A percentile compares a stretch with the other conserved stretches of the same genome.
Evolutionary conservation across 2,329 filamentous ascomycete genomes (phyloP).

Genomic region (Monilinia laxa): DNA sequence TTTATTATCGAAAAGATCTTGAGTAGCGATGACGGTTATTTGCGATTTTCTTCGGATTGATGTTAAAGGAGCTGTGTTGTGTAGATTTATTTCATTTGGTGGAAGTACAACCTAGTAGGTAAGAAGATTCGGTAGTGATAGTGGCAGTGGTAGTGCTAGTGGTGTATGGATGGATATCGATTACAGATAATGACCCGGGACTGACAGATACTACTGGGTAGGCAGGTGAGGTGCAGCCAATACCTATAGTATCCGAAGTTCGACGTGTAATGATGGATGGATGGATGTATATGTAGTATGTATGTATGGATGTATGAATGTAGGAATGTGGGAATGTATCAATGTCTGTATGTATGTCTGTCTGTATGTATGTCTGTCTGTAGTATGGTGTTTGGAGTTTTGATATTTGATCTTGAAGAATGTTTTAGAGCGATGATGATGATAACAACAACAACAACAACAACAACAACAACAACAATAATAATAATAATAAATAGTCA

Average conservation of each 20-base stretch:
- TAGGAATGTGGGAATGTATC: neutral
- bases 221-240: no score
- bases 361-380: no score
- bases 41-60: neutral
- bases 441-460: neutral
- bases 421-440: no score
- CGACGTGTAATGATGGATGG: neutral
- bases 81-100: neutral
- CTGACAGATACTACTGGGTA: no score
- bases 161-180: no score
- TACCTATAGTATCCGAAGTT: no score
- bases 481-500: neutral
- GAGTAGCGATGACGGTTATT: neutral
- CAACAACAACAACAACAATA: no score
- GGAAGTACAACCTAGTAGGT: neutral
- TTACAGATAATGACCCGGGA: no score
- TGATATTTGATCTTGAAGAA: neutral
- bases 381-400: neutral
- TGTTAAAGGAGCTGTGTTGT: neutral
- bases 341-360: neutral
- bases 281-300: neutral
- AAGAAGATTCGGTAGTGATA: no score
- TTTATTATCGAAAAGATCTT: slow-evolving; percentile 6
- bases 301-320: no score
- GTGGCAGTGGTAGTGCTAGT: no score